phyloP scores from a whole-genome alignment of 1,139 yeast species.

The Spencermartinsiella ligniputridi region DNA sequence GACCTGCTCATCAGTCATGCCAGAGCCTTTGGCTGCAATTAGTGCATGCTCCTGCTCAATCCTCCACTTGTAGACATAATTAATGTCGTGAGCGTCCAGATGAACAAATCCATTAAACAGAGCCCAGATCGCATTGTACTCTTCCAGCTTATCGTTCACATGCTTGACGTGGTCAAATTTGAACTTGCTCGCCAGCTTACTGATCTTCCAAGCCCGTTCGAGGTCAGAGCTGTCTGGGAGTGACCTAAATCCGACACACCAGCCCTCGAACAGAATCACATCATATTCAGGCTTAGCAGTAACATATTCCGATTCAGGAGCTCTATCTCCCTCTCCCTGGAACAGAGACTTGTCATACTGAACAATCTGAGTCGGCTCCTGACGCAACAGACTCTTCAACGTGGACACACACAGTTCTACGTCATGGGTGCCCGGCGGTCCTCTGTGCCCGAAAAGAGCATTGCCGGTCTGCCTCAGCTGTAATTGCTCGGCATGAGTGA shows the following conservation, averaged over 20 bases:
- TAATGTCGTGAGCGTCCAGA: conserved; percentile 52
- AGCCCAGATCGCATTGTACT: conserved; percentile 54
- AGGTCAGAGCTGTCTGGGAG: conserved; percentile 35
- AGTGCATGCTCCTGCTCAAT: conserved; percentile 75
- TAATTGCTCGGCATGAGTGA: conserved; percentile 58
- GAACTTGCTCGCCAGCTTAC: conserved; percentile 14
- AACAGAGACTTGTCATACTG: conserved; percentile 72
- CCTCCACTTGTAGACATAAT: conserved; percentile 77
- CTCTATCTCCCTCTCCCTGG: conserved; percentile 76
- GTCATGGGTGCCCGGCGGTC: conserved; percentile 95
- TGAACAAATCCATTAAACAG: conserved; percentile 58
- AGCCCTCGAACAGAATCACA: conserved; percentile 80
- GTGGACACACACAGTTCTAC: conserved; percentile 38
- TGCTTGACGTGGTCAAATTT: conserved; percentile 34
- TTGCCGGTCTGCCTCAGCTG: conserved; percentile 46
- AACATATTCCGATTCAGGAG: conserved; percentile 28
- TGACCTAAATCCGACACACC: conserved; percentile 81
- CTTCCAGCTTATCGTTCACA: conserved; percentile 47
- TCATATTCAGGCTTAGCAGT: conserved; percentile 42
- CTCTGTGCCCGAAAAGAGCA: conserved; percentile 66
- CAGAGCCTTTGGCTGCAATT: conserved; percentile 51
- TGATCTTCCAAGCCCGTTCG: conserved; percentile 14
- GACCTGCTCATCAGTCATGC: conserved; percentile 78
- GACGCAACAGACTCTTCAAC: conserved; percentile 25
- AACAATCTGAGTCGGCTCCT: conserved; percentile 48